Percentiles rank a stretch among this genome's conserved stretches.
These are phyloP conservation scores for Colletotrichum gloeosporioides DNA, from an alignment of 2,329 filamentous ascomycete species.

Conservation along the genomic window DNA sequence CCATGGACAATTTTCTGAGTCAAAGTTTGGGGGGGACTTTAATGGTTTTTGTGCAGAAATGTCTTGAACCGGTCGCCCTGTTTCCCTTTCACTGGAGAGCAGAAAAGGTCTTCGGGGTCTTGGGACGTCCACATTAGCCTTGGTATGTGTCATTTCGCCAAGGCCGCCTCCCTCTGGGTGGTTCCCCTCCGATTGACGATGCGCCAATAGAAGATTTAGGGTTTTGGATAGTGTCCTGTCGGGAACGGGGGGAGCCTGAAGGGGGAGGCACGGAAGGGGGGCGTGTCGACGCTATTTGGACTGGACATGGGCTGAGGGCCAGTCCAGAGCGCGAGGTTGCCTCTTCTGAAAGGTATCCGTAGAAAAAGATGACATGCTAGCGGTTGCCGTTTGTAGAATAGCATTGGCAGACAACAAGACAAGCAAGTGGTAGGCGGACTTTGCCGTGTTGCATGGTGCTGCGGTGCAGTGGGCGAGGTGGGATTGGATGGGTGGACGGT, in stretches of 20 bases:
- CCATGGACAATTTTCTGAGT: neutral
- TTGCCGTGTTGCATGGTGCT: neutral
- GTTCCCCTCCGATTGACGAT: neutral
- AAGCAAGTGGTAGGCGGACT: neutral
- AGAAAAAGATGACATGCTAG: neutral
- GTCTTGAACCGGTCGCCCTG: neutral
- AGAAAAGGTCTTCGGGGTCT: neutral
- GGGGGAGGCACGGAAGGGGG: neutral
- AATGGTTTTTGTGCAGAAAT: neutral
- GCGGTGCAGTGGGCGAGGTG: neutral
- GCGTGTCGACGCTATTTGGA: neutral
- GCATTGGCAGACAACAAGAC: neutral
- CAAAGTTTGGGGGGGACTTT: neutral
- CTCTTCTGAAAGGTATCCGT: neutral
- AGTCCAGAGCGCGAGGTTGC: neutral
- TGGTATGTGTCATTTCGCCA: conserved; percentile 16
- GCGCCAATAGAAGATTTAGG: conserved; percentile 6
- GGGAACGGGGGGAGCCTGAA: neutral
- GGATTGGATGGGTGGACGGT: neutral
- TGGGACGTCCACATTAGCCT: conserved; percentile 1
- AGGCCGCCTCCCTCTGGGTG: neutral
- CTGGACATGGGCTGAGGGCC: neutral
- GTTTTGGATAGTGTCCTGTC: neutral
- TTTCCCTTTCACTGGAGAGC: neutral
- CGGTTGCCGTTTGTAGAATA: neutral